These are phyloP conservation scores for Clitopilus hobsonii DNA, from an alignment of 768 basidiomycete species.

Conservation along the genomic window DNA sequence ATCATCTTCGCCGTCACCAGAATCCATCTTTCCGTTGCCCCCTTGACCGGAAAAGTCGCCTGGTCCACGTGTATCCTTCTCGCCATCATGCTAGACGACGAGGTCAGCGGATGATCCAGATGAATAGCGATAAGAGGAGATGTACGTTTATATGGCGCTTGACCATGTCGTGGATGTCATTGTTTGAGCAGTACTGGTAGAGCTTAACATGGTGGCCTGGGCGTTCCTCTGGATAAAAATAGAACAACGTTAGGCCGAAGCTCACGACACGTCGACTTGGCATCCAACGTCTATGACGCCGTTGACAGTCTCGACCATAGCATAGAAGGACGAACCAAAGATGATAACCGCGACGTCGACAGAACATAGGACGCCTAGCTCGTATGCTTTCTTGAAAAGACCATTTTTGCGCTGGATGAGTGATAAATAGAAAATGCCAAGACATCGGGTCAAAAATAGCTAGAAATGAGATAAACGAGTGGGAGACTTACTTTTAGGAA, in stretches of 20 bases:
- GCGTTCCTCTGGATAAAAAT: conserved; percentile 63
- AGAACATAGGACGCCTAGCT: conserved; percentile 85
- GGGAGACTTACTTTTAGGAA: conserved; percentile 71
- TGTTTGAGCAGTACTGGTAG: conserved; percentile 70
- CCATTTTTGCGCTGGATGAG: conserved; percentile 74
- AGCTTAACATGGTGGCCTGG: conserved; percentile 77
- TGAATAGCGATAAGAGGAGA: conserved; percentile 5
- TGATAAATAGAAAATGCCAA: conserved; percentile 36
- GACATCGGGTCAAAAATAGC: conserved; percentile 59
- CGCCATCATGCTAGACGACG: conserved; percentile 40
- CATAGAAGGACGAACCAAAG: conserved; percentile 39
- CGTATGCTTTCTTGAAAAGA: conserved; percentile 88
- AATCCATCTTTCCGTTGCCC: conserved; percentile 23
- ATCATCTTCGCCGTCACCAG: conserved; percentile 38
- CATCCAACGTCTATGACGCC: neutral
- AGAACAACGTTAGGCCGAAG: conserved; percentile 24
- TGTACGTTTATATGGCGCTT: conserved; percentile 54
- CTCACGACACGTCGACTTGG: conserved; percentile 1
- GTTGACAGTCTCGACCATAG: conserved; percentile 3
- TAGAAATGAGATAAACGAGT: conserved; percentile 26
- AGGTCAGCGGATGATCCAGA: conserved; percentile 3
- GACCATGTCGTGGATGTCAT: conserved; percentile 65
- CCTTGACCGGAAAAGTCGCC: conserved; percentile 38
- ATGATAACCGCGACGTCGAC: conserved; percentile 88
- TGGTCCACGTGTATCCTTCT: conserved; percentile 42